Evolutionary conservation across 805 yeast genomes (phyloP).

Genomic region (Ogataea zsoltii): DNA sequence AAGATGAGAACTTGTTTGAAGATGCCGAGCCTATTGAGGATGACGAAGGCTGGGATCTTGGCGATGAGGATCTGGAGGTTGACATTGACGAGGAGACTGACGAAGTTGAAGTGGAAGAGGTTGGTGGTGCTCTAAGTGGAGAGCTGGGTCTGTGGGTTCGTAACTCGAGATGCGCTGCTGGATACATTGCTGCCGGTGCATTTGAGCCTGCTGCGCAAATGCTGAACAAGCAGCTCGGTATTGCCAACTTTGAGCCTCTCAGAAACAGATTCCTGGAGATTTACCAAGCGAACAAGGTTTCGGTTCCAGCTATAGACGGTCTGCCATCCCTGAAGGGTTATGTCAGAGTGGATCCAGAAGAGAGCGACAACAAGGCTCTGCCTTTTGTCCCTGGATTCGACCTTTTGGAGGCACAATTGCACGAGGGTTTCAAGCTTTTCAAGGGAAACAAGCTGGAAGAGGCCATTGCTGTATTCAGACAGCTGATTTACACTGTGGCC

Average conservation of each 20-base stretch:
- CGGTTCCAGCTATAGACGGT: conserved; percentile 71
- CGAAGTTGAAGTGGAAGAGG: conserved; percentile 37
- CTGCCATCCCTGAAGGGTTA: conserved; percentile 69
- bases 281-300: conserved; percentile 76
- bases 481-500: conserved; percentile 72
- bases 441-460: conserved; percentile 79
- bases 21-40: conserved; percentile 55
- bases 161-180: conserved; percentile 86
- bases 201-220: conserved; percentile 95
- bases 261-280: conserved; percentile 80
- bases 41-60: conserved; percentile 79
- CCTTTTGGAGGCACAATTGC: conserved; percentile 56
- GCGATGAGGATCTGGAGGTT: conserved; percentile 75
- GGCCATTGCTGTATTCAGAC: conserved; percentile 79
- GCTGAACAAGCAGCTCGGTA: conserved; percentile 85
- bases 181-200: conserved; percentile 93
- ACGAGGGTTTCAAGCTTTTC: conserved; percentile 79
- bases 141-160: conserved; percentile 84
- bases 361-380: conserved; percentile 44
- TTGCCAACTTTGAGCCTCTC: conserved; percentile 83
- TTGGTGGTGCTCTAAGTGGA: conserved; percentile 42
- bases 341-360: conserved; percentile 66
- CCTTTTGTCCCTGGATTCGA: conserved; percentile 81
- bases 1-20: conserved; percentile 42
- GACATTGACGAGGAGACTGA: conserved; percentile 42